Base-by-base conservation (phyloP, 805 yeast genomes). In the Starmerella apicola region DNA sequence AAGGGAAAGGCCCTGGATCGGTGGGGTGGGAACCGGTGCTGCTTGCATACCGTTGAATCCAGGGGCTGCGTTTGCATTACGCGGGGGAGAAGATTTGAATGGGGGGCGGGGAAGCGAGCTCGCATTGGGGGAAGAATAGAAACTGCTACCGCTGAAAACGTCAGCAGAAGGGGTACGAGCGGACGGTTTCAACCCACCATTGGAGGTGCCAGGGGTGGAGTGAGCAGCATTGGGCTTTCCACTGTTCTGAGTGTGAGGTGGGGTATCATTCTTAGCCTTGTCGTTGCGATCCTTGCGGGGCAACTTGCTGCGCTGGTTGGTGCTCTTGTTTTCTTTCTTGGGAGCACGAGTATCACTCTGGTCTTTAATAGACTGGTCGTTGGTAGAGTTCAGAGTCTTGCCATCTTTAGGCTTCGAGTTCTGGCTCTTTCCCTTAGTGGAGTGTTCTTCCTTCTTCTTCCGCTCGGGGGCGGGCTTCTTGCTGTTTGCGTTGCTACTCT, bases 91-190 rank as follows among this genome's bases (percentile, higher is more conserved):
- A 4, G 33, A 23, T 19, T 30, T 34, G 39, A 50, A 49, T 13
- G 48, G 42, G 4, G 78, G 55, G 8, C 49, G 43, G 8, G 55
- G 55, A 17, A 53, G 41, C 21, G 50, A 33, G 17, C 49, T 41
- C 4, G 55, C 52, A 15, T 43, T 52, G n/a, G 56, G 56, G n/a
- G 54, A 49, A 12, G 42, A 34, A 32, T 51, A 45, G 49, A 52
- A 52, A 17, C 45, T 44, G 39, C 50, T 45, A 10, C 56, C 56
- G 32, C 49, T 41, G 37, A 34, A 46, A 31, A 39, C 41, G 21
- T 27, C 41, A 16, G 24, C 33, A 10, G 30, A 33, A 2, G 18
- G 5, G 22, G 25, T 28, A 15, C 15, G 13, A 13, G 7, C 6
- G 29, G 16, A n/a, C 34, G n/a, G 28, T 8, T 23, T 15, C 19